These are phyloP conservation scores for Rhynchospora breviuscula DNA, from an alignment of 176 grass and related monocot species.

Conservation along the genomic window DNA sequence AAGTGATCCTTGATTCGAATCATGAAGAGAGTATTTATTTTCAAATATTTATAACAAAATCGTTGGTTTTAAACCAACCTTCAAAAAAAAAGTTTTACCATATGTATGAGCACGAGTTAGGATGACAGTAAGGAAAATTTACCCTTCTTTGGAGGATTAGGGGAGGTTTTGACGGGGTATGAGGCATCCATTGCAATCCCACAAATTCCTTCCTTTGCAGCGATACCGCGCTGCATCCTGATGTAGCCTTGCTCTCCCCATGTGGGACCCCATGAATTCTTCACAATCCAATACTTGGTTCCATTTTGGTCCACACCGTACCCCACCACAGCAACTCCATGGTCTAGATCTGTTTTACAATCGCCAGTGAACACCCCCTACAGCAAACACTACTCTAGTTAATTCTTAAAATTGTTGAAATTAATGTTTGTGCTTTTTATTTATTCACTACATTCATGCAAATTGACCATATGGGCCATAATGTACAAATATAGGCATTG, in stretches of 20 bases:
- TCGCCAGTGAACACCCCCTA: conserved; percentile 67
- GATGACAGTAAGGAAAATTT: not conserved
- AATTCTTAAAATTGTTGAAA: not conserved
- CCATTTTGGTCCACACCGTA: conserved; percentile 46
- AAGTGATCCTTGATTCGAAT: too few relatives aligned
- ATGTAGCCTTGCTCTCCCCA: conserved; percentile 73
- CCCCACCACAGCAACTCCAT: conserved; percentile 70
- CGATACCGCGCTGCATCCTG: conserved; percentile 47
- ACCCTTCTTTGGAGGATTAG: conserved; percentile 34
- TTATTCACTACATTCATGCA: not conserved
- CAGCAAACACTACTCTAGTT: not conserved
- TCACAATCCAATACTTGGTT: conserved; percentile 67
- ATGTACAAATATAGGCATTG: not conserved
- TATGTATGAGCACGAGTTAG: not conserved
- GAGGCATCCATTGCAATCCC: conserved; percentile 86
- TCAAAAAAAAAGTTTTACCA: not conserved
- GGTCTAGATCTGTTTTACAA: conserved; percentile 57
- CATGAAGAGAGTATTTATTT: too few relatives aligned
- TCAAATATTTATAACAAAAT: too few relatives aligned
- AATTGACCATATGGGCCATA: not conserved
- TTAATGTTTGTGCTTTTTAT: not conserved
- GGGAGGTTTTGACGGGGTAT: conserved; percentile 58
- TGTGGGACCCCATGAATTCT: conserved; percentile 60
- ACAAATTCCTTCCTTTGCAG: conserved; percentile 43
- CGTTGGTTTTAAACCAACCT: too few relatives aligned